Evolutionary conservation across 805 yeast genomes (phyloP).

Genomic region (Barnettozyma wickerhamii): DNA sequence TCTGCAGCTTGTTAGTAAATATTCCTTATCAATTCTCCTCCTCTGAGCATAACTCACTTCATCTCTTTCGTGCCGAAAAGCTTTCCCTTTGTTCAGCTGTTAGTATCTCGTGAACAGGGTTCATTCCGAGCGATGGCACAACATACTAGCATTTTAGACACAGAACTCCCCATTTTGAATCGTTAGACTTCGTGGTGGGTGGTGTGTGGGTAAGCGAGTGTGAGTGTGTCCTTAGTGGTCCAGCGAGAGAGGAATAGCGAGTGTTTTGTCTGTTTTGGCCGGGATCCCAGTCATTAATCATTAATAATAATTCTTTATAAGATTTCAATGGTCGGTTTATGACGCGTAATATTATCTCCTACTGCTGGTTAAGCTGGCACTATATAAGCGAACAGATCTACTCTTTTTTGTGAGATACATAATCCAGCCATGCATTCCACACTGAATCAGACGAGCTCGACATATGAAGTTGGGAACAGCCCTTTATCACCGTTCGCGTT

Average conservation of each 20-base stretch:
- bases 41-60: conserved; percentile 23
- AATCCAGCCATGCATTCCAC: too few relatives aligned
- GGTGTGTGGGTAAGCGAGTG: conserved; percentile 28
- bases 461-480: conserved; percentile 74
- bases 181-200: conserved; percentile 25
- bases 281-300: too few relatives aligned
- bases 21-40: neutral
- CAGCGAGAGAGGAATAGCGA: too few relatives aligned
- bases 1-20: conserved; percentile 24
- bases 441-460: conserved; percentile 13
- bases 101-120: neutral
- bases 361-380: too few relatives aligned
- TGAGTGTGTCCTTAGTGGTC: conserved; percentile 10
- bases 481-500: conserved; percentile 55
- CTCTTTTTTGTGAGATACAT: too few relatives aligned
- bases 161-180: conserved; percentile 29
- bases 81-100: conserved; percentile 26
- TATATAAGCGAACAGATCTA: too few relatives aligned
- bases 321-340: too few relatives aligned
- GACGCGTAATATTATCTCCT: too few relatives aligned
- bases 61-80: conserved; percentile 51
- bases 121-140: neutral
- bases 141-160: conserved; percentile 29
- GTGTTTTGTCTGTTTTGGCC: too few relatives aligned
- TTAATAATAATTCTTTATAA: too few relatives aligned